Conservation (phyloP, 352 stramenopile genomes). For the Phytophthora meadii region DNA sequence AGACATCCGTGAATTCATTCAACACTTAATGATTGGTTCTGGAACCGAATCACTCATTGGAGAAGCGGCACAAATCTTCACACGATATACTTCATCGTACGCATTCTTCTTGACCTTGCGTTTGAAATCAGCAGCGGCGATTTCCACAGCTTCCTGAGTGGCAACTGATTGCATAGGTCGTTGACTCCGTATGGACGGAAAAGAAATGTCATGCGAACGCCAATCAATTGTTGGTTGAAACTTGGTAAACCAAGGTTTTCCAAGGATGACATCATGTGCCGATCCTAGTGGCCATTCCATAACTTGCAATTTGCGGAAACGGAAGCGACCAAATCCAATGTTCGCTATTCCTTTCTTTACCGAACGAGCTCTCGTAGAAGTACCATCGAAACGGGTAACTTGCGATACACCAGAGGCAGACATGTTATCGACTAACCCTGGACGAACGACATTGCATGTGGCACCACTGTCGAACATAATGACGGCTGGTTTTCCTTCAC, state of each 20-base stretch:
- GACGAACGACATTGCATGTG: slow-evolving; percentile 20
- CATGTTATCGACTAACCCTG: slow-evolving; percentile 10
- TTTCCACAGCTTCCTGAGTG: neutral
- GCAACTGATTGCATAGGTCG: too few species aligned
- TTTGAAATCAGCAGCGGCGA: slow-evolving; percentile 15
- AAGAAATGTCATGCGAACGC: neutral
- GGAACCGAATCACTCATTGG: neutral
- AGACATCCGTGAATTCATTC: slow-evolving; percentile 20
- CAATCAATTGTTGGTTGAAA: slow-evolving; percentile 21
- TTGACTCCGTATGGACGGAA: too few species aligned
- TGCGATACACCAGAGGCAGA: slow-evolving; percentile 5
- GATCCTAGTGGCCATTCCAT: slow-evolving; percentile 17
- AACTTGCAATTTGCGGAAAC: slow-evolving; percentile 1
- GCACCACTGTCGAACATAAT: slow-evolving; percentile 28
- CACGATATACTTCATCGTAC: slow-evolving; percentile 19
- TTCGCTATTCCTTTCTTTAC: too few species aligned
- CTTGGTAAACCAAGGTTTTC: slow-evolving; percentile 24
- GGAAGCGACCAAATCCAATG: too few species aligned
- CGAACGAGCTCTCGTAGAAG: too few species aligned
- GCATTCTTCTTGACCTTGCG: slow-evolving; percentile 8
- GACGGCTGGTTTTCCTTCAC: slow-evolving; percentile 17
- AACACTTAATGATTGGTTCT: neutral
- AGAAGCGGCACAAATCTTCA: slow-evolving; percentile 10
- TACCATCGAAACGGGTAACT: slow-evolving; percentile 16
- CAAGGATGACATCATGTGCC: slow-evolving; percentile 23